Base-by-base conservation (phyloP, 202 grass and related monocot genomes). In the Carex sylvatica region DNA sequence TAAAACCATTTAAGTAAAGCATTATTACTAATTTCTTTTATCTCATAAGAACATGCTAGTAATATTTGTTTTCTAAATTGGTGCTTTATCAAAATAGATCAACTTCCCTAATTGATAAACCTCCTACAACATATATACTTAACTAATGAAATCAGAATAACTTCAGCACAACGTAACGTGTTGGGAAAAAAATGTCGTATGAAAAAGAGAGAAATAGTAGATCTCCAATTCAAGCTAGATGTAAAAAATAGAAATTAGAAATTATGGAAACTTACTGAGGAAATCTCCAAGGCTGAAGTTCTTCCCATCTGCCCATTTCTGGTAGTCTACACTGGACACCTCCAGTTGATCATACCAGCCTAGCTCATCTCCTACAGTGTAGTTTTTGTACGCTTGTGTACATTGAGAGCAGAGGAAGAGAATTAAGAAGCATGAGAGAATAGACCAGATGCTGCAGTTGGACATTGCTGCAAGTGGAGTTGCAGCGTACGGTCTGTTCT, bases 281-380 rank as follows among this genome's bases (percentile, higher is more conserved):
- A 93, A 98, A 88, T 98, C 95, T 65, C 95, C 95, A 64, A 98
- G 95, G 86, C 86, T 95, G 24, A 98, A 95, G 86, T 91, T 98
- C 33, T 98, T 90, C 42, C 68, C 89, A 46, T 87, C 86, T 13
- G 93, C 91, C 95, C 95, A 98, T 22, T 84, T 85, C 91, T 98
- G 91, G 83, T 98, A 98, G 69, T 93, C 86, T 13, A 95, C 80
- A 9, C 51, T 71, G 3, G 93, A 83, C 22, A 61, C 65, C 78
- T 86, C 64, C 74, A 93, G 61, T 70, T 52, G 85, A 71, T 95
- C 95, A 73, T 93, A 98, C 95, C 95, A 98, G 13, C 95, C 95
- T 79, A 93, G 82, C 68, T 84, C 82, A 82, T 88, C 91, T 68
- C 95, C 95, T 15, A 98, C 95, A 23, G 95, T 95, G 89, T 92